Conservation (phyloP, 2,329 filamentous ascomycete species). For the Stromatinia cepivora region DNA sequence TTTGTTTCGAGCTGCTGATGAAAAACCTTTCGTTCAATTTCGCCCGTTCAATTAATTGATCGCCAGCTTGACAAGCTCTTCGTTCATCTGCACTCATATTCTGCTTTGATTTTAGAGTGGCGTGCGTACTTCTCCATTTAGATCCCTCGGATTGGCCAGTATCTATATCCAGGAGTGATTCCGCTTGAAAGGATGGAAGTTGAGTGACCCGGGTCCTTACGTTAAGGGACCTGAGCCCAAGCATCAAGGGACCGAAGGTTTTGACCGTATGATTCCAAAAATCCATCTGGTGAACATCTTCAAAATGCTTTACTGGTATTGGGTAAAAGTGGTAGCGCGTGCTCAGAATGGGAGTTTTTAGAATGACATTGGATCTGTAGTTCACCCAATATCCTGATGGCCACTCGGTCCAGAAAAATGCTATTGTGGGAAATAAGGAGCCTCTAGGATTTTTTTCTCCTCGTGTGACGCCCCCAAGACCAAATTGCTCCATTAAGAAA, state of each 20-base stretch:
- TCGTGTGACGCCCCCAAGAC: neutral
- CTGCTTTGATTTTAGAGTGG: neutral
- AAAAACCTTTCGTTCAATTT: neutral
- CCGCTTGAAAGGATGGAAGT: neutral
- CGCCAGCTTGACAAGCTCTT: neutral
- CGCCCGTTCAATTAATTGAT: neutral
- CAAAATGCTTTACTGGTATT: neutral
- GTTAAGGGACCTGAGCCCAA: neutral
- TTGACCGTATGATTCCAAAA: conserved; percentile 10
- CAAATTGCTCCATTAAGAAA: neutral
- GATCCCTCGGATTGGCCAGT: neutral
- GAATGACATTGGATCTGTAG: neutral
- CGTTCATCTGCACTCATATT: conserved; percentile 6
- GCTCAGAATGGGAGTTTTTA: neutral
- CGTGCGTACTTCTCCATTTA: neutral
- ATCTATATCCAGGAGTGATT: neutral
- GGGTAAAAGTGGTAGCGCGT: neutral
- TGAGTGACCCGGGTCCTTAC: neutral
- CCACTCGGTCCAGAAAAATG: conserved; percentile 14
- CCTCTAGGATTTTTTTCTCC: neutral
- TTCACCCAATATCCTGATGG: neutral
- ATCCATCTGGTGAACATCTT: conserved; percentile 8
- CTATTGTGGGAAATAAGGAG: neutral
- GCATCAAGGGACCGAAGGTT: neutral
- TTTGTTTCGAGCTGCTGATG: neutral